Base-by-base conservation (phyloP, 345 rosid genomes). In the Populus ilicifolia region DNA sequence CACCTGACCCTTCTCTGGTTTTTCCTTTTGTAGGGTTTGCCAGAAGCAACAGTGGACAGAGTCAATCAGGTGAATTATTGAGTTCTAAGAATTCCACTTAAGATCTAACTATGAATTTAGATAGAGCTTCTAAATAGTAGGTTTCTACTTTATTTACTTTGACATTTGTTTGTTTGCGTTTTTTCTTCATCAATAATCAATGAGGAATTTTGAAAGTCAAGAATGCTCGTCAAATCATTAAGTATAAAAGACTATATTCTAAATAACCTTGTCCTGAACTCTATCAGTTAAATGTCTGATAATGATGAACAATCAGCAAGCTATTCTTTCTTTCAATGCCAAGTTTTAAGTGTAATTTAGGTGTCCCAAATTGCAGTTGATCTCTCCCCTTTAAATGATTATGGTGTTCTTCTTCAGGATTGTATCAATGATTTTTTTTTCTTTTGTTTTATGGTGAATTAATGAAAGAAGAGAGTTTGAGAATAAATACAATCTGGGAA, bases 51-150 rank as follows among this genome's bases (percentile, higher is more conserved):
- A 33, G 35, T 72, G 27, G 52, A 62, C 79, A n/a, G 68, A 43
- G 44, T 25, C 79, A 39, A 27, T 76, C 82, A 75, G 81, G 88
- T 85, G 73, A 75, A 65, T 72, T 29, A 46, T 6, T 39, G 46
- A n/a, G 61, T 66, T 70, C 65, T 67, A 43, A 29, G 20, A 10
- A 23, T 50, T 23, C 64, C 76, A 68, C 1, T 17, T 70, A 43
- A 74, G 68, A 61, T 74, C 7, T 21, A 46, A 21, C 7, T 29
- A 14, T 30, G 33, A 44, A 46, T 71, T 16, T 27, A 20, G 20
- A 9, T 52, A 18, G n/a, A 71, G 14, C 62, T 71, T 71, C 33
- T 70, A 44, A 69, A n/a, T 12, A 6, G 64, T 41, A 50, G 65
- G 65, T 50, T 71, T 39, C 63, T 21, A 56, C 38, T 13, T 20